phyloP scores from a whole-genome alignment of 805 yeast species.

The Zygoascus bituminiphila region DNA sequence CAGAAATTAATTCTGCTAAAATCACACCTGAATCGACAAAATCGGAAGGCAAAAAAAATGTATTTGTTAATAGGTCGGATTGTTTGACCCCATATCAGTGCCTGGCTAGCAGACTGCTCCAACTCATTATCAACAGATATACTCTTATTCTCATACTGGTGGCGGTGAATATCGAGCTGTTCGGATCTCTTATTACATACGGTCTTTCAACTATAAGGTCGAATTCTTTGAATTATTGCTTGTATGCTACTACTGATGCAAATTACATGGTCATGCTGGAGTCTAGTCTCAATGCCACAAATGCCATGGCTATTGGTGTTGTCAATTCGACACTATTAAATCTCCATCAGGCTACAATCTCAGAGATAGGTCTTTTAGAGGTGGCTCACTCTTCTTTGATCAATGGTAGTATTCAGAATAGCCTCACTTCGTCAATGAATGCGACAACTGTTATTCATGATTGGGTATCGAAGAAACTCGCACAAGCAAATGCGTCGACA shows the following conservation, averaged over 20 bases:
- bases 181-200: constrained; percentile 1
- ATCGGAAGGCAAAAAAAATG: constrained; percentile 8
- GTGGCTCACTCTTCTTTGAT: constrained; percentile 5
- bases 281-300: constrained; percentile 1
- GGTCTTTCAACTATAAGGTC: not conserved
- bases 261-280: not conserved
- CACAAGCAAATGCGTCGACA: constrained; percentile 4
- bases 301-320: constrained; percentile 5
- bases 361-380: constrained; percentile 7
- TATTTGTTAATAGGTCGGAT: constrained; percentile 6
- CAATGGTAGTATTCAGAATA: not conserved
- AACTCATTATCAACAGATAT: constrained; percentile 13
- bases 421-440: constrained; percentile 4
- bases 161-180: constrained; percentile 11
- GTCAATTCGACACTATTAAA: constrained; percentile 13
- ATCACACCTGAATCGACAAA: not conserved
- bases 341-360: not conserved
- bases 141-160: constrained; percentile 13
- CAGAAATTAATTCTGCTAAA: not conserved
- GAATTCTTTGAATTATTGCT: not conserved
- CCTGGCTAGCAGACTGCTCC: constrained; percentile 14
- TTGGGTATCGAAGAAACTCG: not conserved
- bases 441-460: constrained; percentile 1
- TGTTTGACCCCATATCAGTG: constrained; percentile 18
- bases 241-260: not conserved